Evolutionary conservation across 2,329 filamentous ascomycete species (phyloP), one percentile per base, ranked within the genome.

Genomic region (Penicillium sp.): DNA sequence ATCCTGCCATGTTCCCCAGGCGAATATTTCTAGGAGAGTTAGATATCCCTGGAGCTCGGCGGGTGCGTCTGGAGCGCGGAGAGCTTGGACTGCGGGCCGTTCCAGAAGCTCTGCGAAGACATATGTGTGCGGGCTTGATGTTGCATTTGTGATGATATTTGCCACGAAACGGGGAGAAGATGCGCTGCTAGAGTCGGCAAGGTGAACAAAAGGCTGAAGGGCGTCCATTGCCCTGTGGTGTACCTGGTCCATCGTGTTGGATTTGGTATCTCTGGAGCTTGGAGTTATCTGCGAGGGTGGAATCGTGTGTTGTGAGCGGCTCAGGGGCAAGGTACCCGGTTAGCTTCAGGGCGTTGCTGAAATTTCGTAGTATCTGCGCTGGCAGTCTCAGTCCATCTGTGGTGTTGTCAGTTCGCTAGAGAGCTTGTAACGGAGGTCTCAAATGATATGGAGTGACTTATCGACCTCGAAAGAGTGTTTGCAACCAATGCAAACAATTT

Each of bases 51-150:
- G 80, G 70, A 90, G 86, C 53, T 96, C 90, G 41, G 84, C 74
- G n/a, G 87, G 75, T 45, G 83, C 76, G 11, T 81, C 75, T 45
- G 74, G 82, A 45, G 79, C 79, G 29, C 82, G 78, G 49, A 98
- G 88, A 13, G 86, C 84, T 77, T 95, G 91, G 68, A 98, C 88
- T 70, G 92, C 88, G 0, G 91, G 88, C 1, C 89, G 88, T 70
- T 91, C 85, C 44, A 99, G 88, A n/a, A 99, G 89, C 80, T 98
- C 94, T 68, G 91, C 88, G 81, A 99, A 99, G 79, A 98, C 86
- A 78, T 90, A 99, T 67, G 93, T 96, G 78, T 93, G 91, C 30
- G 91, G 88, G 60, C 89, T 89, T n/a, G 92, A 93, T 55, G 93
- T 98, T 64, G 93, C 95, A 79, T 93, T 91, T 49, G 85, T 88